These are phyloP conservation scores for Sporothrix globosa DNA, from an alignment of 2,329 filamentous ascomycete genomes.

Conservation along the genomic window DNA sequence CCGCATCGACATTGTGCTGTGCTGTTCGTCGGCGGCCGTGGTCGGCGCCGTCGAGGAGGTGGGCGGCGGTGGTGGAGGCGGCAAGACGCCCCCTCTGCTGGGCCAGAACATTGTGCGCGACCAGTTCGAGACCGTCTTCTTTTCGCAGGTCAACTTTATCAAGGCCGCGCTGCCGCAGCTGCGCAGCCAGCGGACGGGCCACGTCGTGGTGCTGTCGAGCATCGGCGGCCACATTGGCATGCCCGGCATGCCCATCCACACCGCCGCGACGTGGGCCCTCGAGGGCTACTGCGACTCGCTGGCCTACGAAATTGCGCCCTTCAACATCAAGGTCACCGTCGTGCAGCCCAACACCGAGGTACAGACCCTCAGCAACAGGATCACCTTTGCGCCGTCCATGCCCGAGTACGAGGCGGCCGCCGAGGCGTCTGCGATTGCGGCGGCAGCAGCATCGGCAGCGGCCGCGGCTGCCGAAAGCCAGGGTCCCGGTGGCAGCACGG, in stretches of 20 bases:
- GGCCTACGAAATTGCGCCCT: slow-evolving; percentile 93
- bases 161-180: slow-evolving; percentile 82
- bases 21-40: slow-evolving; percentile 85
- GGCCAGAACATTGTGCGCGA: slow-evolving; percentile 81
- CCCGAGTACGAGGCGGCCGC: slow-evolving; percentile 45
- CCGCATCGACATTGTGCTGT: slow-evolving; percentile 85
- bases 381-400: slow-evolving; percentile 80
- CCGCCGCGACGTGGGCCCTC: slow-evolving; percentile 89
- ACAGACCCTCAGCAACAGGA: slow-evolving; percentile 80
- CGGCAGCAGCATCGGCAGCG: slow-evolving; percentile 41
- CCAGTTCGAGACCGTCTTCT: slow-evolving; percentile 94
- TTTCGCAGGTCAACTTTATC: slow-evolving; percentile 94
- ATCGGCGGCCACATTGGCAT: slow-evolving; percentile 92
- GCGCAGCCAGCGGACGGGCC: slow-evolving; percentile 77
- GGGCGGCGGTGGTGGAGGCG: slow-evolving; percentile 41
- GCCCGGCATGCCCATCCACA: slow-evolving; percentile 87
- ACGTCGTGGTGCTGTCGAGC: slow-evolving; percentile 86
- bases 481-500: background rate
- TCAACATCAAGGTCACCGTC: slow-evolving; percentile 95
- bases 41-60: slow-evolving; percentile 92
- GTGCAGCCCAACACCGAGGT: slow-evolving; percentile 96
- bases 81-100: slow-evolving; percentile 42
- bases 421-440: slow-evolving; percentile 66
- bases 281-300: slow-evolving; percentile 96
- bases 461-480: background rate